phyloP scores from a whole-genome alignment of 2,329 filamentous ascomycete species.

The Blumeria graminis region DNA sequence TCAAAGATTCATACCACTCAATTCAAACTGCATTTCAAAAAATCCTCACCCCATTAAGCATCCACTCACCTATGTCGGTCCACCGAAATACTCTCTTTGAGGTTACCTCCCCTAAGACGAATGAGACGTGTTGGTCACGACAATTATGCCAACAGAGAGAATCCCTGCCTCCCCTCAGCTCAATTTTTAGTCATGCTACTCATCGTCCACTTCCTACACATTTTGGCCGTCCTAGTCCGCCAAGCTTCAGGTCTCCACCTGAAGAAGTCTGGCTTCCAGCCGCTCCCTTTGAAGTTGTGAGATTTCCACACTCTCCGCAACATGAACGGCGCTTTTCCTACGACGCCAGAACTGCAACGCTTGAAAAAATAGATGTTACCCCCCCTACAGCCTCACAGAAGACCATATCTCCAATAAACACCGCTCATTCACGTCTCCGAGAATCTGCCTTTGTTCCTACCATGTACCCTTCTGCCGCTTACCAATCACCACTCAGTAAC shows the following conservation, averaged over 20 bases:
- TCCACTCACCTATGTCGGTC: slow-evolving; percentile 9
- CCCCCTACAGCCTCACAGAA: slow-evolving; percentile 7
- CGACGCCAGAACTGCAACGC: slow-evolving; percentile 8
- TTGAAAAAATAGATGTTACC: slow-evolving; percentile 10
- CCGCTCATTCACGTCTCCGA: slow-evolving; percentile 8
- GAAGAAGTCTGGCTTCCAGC: slow-evolving; percentile 10
- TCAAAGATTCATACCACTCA: too few relatives aligned
- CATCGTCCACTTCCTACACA: slow-evolving; percentile 10
- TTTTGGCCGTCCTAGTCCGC: slow-evolving; percentile 13
- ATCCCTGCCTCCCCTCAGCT: slow-evolving; percentile 14
- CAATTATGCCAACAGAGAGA: slow-evolving; percentile 9
- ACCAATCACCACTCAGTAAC: too few relatives aligned
- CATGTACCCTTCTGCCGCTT: too few relatives aligned
- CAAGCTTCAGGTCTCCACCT: slow-evolving; percentile 10
- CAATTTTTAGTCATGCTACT: slow-evolving; percentile 12
- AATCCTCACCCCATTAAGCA: slow-evolving; percentile 1
- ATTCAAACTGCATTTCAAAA: too few relatives aligned
- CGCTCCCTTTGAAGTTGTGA: slow-evolving; percentile 10
- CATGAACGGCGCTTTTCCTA: slow-evolving; percentile 6
- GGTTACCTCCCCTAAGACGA: slow-evolving; percentile 3
- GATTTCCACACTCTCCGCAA: slow-evolving; percentile 10
- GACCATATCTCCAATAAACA: slow-evolving; percentile 4
- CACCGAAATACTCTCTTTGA: slow-evolving; percentile 5
- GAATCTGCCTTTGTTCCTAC: slow-evolving; percentile 7
- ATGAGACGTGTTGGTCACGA: background rate